Percentiles rank a stretch among this genome's conserved stretches.
phyloP scores from a whole-genome alignment of 2,329 filamentous ascomycete genomes.

The Chaetomium sp. region DNA sequence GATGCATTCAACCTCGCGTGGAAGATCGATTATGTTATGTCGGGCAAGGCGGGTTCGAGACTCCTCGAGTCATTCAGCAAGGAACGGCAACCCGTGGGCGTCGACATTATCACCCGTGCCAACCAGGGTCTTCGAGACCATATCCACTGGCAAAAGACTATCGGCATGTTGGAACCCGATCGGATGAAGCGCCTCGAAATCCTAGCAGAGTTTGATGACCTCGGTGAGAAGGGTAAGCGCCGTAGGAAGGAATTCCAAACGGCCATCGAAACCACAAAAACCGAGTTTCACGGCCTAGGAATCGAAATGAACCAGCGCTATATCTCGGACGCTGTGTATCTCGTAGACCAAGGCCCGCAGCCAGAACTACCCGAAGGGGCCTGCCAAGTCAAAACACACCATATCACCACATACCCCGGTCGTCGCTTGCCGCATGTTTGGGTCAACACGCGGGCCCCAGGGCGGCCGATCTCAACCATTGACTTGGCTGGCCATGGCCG shows the following conservation, averaged over 20 bases:
- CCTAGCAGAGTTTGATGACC: constrained; percentile 36
- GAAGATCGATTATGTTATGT: constrained; percentile 45
- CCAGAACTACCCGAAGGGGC: constrained; percentile 29
- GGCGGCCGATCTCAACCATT: constrained; percentile 46
- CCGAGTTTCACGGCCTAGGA: constrained; percentile 50
- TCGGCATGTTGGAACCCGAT: constrained; percentile 37
- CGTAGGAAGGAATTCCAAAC: constrained; percentile 35
- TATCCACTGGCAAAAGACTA: constrained; percentile 36
- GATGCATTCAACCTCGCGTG: constrained; percentile 51
- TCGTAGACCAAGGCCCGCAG: constrained; percentile 33
- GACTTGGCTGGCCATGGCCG: constrained; percentile 52
- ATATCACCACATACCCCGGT: constrained; percentile 51
- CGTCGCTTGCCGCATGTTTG: constrained; percentile 56
- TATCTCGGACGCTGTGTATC: constrained; percentile 37
- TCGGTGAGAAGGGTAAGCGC: constrained; percentile 31
- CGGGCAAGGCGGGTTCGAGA: constrained; percentile 31
- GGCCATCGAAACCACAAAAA: constrained; percentile 37
- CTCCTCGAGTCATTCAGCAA: constrained; percentile 38
- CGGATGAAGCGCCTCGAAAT: constrained; percentile 33
- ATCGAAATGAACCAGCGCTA: constrained; percentile 56
- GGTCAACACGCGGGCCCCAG: constrained; percentile 45
- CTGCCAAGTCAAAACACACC: constrained; percentile 34
- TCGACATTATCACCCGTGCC: constrained; percentile 44
- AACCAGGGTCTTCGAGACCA: constrained; percentile 53
- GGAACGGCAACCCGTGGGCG: constrained; percentile 46